phyloP scores from a whole-genome alignment of 1,139 yeast genomes.

The Candida glucosophila region DNA sequence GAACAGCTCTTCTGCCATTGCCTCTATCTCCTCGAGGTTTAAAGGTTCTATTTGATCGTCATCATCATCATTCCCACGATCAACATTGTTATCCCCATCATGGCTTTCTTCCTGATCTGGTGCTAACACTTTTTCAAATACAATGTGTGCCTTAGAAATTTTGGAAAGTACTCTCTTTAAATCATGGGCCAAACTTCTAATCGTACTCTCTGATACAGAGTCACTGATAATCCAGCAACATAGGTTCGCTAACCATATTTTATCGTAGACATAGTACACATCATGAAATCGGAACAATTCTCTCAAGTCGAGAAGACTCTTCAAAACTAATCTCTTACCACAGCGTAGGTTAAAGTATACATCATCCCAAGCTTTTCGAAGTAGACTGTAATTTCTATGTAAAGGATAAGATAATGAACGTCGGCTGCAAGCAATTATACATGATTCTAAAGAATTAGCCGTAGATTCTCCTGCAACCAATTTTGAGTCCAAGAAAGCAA shows the following conservation, averaged over 20 bases:
- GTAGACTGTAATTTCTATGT: constrained; percentile 60
- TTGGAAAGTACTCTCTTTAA: constrained; percentile 26
- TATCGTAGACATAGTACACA: constrained; percentile 79
- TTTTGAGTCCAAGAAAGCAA: constrained; percentile 60
- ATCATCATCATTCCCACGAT: no score
- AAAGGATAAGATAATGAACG: constrained; percentile 75
- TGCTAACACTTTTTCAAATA: constrained; percentile 41
- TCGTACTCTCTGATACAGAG: constrained; percentile 35
- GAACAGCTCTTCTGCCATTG: constrained; percentile 47
- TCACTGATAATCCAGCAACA: constrained; percentile 70
- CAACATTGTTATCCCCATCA: constrained; percentile 12
- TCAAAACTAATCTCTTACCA: constrained; percentile 62
- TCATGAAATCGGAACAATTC: constrained; percentile 81
- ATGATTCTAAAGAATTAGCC: constrained; percentile 34
- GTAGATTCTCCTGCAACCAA: constrained; percentile 24
- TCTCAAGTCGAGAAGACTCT: constrained; percentile 49
- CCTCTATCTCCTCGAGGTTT: constrained; percentile 41
- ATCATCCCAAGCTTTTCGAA: constrained; percentile 64
- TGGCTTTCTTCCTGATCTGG: constrained; percentile 6
- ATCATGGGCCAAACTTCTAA: constrained; percentile 64
- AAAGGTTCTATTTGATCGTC: constrained; percentile 20
- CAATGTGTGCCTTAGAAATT: constrained; percentile 19
- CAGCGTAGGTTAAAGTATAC: constrained; percentile 55
- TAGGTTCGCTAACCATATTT: constrained; percentile 72
- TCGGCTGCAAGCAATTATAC: constrained; percentile 54